A percentile compares a stretch with the other conserved stretches of the same genome.
phyloP scores from a whole-genome alignment of 2,329 filamentous ascomycete genomes.

The Penicillium sp. region DNA sequence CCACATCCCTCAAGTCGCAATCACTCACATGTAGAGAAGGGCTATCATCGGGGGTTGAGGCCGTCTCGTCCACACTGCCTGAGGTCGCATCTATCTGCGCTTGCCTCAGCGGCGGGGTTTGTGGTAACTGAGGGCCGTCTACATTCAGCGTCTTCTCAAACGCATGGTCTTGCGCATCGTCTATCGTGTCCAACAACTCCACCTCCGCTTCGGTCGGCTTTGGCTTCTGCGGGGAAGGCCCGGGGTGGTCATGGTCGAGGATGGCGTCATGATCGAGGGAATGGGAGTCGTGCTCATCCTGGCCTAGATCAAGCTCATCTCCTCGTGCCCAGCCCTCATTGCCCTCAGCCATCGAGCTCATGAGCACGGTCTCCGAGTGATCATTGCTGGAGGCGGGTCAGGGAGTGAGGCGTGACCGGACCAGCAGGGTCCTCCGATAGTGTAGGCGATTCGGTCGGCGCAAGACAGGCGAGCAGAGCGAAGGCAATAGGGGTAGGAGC shows the following conservation, averaged over 20 bases:
- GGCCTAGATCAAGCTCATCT: constrained; percentile 51
- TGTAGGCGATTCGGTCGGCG: background rate
- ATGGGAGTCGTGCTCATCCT: constrained; percentile 40
- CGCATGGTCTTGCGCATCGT: constrained; percentile 26
- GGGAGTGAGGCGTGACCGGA: constrained; percentile 6
- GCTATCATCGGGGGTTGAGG: constrained; percentile 79
- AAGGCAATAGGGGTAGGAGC: constrained; percentile 1
- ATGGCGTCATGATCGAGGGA: constrained; percentile 33
- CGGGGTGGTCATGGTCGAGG: constrained; percentile 21
- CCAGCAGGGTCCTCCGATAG: constrained; percentile 8
- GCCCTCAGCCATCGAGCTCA: constrained; percentile 69
- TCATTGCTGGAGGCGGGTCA: constrained; percentile 52
- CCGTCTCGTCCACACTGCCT: constrained; percentile 63
- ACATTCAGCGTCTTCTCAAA: constrained; percentile 21
- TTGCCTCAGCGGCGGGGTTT: constrained; percentile 27
- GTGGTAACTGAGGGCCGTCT: constrained; percentile 19
- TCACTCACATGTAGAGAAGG: constrained; percentile 74
- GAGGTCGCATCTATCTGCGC: constrained; percentile 19
- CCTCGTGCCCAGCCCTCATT: constrained; percentile 62
- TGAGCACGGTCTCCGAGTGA: constrained; percentile 55
- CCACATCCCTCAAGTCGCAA: constrained; percentile 27
- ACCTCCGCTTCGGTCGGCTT: constrained; percentile 26
- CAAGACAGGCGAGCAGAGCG: background rate
- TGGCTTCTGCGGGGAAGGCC: constrained; percentile 19
- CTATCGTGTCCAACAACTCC: constrained; percentile 29